Percentiles rank a stretch among this genome's conserved stretches.
phyloP scores from a whole-genome alignment of 2,329 filamentous ascomycete genomes.

The Aspergillus chevalieri region DNA sequence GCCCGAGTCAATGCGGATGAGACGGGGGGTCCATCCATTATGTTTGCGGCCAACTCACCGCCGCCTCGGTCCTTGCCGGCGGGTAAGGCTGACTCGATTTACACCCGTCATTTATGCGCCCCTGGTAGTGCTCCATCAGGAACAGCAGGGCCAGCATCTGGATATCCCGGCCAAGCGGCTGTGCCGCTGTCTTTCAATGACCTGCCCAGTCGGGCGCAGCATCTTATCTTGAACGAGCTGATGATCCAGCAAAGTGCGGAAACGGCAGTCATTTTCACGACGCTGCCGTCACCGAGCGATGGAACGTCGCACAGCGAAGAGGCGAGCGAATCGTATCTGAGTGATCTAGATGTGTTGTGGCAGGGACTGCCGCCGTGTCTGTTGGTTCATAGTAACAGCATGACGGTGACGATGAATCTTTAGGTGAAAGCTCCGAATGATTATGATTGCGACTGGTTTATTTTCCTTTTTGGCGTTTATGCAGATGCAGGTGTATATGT shows the following conservation, averaged over 20 bases:
- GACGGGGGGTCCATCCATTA: slow-evolving; percentile 63
- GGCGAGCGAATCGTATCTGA: slow-evolving; percentile 67
- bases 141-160: slow-evolving; percentile 33
- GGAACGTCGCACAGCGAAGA: slow-evolving; percentile 66
- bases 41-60: slow-evolving; percentile 56
- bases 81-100: slow-evolving; percentile 31
- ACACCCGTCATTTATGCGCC: slow-evolving; percentile 25
- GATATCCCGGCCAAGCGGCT: slow-evolving; percentile 54
- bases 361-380: slow-evolving; percentile 68
- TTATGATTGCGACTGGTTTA: slow-evolving; percentile 2
- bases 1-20: slow-evolving; percentile 62
- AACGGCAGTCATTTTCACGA: slow-evolving; percentile 76
- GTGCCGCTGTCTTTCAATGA: slow-evolving; percentile 78
- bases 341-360: slow-evolving; percentile 71
- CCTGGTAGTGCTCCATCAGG: slow-evolving; percentile 3
- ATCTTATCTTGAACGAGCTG: slow-evolving; percentile 79
- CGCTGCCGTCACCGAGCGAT: slow-evolving; percentile 71
- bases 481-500: too few relatives aligned
- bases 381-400: slow-evolving; percentile 78
- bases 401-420: slow-evolving; percentile 64
- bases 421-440: slow-evolving; percentile 17
- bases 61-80: slow-evolving; percentile 21
- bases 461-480: too few relatives aligned
- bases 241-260: slow-evolving; percentile 62
- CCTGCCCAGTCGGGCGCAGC: slow-evolving; percentile 74